Base-by-base conservation (phyloP, 768 basidiomycete species). In the Pulveroboletus frians region DNA sequence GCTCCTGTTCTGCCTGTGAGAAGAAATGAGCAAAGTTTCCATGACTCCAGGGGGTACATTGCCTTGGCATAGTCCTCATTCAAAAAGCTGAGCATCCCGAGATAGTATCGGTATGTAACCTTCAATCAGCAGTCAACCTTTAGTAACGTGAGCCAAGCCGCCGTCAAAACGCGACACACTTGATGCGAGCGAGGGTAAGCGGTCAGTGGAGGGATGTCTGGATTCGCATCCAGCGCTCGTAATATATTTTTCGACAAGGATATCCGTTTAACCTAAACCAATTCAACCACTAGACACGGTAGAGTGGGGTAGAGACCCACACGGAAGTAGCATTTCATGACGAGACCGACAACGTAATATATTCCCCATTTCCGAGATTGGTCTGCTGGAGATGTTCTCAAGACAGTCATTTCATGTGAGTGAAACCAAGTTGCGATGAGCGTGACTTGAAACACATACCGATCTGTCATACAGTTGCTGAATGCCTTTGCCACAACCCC, bases 61-160 rank as follows among this genome's bases (percentile, higher is more conserved):
- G 85, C 91, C 72, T 92, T 92, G 34, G 72, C 75, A 61, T 91
- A 94, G 42, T 95, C 88, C 65, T 97, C 96, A 60, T 90, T 90
- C 52, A 97, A 68, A 70, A 98, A 97, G 62, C 83, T 85, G 52
- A 98, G 76, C 83, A 97, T 90, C 54, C 95, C 96, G 41, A 96
- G 70, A 64, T 97, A 97, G 73, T 95, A 99, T 52, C 84, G 77
- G 70, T 88, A 96, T 20, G 94, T 94, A 43, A 96, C 92, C 88
- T 92, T 71, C 51, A 51, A 55, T 51, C 49, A 41, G 37, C 62
- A 40, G 63, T 59, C 20, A 32, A 42, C 29, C 37, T 56, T 47
- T 46, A 50, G 52, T 37, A 49, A 54, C 23, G 46, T 23, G 39
- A 30, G 26, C 13, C 10, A 32, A 27, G 39, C 15, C 10, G 17